Evolutionary conservation across 768 basidiomycete species (phyloP).

Genomic region (Mycena belliarum): DNA sequence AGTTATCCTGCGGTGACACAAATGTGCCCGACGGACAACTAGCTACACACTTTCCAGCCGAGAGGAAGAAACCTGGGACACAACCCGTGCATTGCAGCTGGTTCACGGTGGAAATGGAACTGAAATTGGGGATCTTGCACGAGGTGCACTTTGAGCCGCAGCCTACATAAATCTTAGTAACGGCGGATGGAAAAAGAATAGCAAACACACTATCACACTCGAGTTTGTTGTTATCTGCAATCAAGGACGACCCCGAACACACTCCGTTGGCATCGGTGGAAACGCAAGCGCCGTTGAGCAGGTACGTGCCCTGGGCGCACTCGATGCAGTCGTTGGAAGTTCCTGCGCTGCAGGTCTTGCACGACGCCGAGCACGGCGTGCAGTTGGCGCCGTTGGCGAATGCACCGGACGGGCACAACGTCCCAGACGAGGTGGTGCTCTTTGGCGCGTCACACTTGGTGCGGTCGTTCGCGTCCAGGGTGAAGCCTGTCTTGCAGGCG

Average conservation of each 20-base stretch:
- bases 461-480: slow-evolving; percentile 58
- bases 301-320: slow-evolving; percentile 62
- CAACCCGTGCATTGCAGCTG: slow-evolving; percentile 78
- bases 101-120: slow-evolving; percentile 57
- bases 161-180: slow-evolving; percentile 38
- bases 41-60: slow-evolving; percentile 65
- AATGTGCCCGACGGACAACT: slow-evolving; percentile 76
- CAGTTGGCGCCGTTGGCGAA: slow-evolving; percentile 59
- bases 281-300: slow-evolving; percentile 69
- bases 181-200: background rate
- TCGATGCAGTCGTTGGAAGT: slow-evolving; percentile 68
- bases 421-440: slow-evolving; percentile 53
- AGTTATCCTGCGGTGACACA: slow-evolving; percentile 67
- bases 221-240: slow-evolving; percentile 77
- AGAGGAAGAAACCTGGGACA: slow-evolving; percentile 75
- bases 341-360: slow-evolving; percentile 66
- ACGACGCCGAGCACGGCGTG: slow-evolving; percentile 58
- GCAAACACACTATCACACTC: slow-evolving; percentile 72
- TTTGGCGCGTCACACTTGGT: slow-evolving; percentile 63
- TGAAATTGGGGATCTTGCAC: slow-evolving; percentile 75
- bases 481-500: slow-evolving; percentile 67
- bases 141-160: slow-evolving; percentile 78
- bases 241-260: slow-evolving; percentile 63
- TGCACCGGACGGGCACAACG: slow-evolving; percentile 62
- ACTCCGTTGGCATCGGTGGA: slow-evolving; percentile 64